Base-by-base conservation (phyloP, 345 rosid species). In the Rhodomyrtus tomentosa region DNA sequence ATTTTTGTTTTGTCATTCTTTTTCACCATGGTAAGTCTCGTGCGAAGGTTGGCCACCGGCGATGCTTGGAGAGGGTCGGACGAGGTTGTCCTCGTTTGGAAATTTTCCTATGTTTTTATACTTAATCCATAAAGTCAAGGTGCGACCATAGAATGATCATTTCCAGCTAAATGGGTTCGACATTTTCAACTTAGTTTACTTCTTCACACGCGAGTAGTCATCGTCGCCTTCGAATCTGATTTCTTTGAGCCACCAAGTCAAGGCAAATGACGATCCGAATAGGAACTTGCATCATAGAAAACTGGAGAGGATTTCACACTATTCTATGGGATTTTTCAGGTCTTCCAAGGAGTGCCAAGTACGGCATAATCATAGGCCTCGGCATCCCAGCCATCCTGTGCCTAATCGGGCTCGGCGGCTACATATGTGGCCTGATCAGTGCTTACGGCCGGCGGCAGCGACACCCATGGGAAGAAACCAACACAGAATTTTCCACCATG, bases 321-420 rank as follows among this genome's bases (percentile, higher is more conserved):
- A 2, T 22, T 3, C 10, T 40, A 5, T 14, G 25, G 42, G 32
- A 32, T 8, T 16, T 27, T 82, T 82, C 36, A 29, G 74, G 32
- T n/a, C 74, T 32, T 76, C 88, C 94, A 21, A 91, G 91, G 85
- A 83, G 83, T 62, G 92, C 89, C 74, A 92, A 81, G 22, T 92
- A 92, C 45, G 94, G 93, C 48, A 83, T 94, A 40, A 55, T 82
- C 59, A 53, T 92, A 25, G 96, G 94, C 24, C 48, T 86, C 16
- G 95, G 93, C 79, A 88, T 94, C 29, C 92, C 94, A 5, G 92
- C 88, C 25, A 40, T 92, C 14, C 42, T 92, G 32, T 90, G 91
- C 87, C 48, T 90, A 27, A 82, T 91, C 27, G 93, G 91, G 16
- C 59, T 91, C 1, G 74, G 52, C 40, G 83, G 86, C 56, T 88